Percentiles rank a stretch among this genome's conserved stretches.
These are phyloP conservation scores for Pythium aquatile DNA, from an alignment of 352 stramenopile genomes.

Conservation along the genomic window DNA sequence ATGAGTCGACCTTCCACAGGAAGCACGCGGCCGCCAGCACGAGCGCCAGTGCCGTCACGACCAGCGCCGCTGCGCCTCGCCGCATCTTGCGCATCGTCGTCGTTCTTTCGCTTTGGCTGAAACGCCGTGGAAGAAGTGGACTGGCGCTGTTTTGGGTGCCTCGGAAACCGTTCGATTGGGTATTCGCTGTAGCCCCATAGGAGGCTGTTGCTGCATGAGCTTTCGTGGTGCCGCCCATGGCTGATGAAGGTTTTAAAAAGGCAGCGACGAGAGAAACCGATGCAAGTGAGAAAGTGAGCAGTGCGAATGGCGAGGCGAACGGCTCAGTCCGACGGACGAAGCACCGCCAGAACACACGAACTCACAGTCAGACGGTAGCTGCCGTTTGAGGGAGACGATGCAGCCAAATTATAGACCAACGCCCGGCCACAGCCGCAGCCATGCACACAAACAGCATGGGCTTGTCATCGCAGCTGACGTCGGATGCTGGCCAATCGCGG, in stretches of 20 bases:
- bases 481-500: not conserved
- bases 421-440: not conserved
- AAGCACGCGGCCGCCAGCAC: slow-evolving; percentile 11
- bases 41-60: slow-evolving; percentile 11
- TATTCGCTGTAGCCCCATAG: slow-evolving; percentile 6
- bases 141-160: slow-evolving; percentile 22
- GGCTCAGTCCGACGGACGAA: not conserved
- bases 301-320: not conserved
- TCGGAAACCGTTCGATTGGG: slow-evolving; percentile 14
- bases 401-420: not conserved
- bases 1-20: slow-evolving; percentile 14
- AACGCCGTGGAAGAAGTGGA: slow-evolving; percentile 13
- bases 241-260: not conserved
- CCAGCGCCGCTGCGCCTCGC: slow-evolving; percentile 10
- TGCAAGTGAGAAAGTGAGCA: not conserved
- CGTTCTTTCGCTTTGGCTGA: slow-evolving; percentile 11
- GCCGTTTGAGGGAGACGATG: not conserved
- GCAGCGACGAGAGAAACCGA: not conserved
- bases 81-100: slow-evolving; percentile 4
- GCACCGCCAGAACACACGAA: not conserved
- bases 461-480: not conserved
- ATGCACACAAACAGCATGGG: not conserved
- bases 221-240: not conserved
- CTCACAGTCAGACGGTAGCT: not conserved
- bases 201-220: not conserved